phyloP scores from a whole-genome alignment of 1,284 basidiomycete genomes.

The Porodaedalea pini region DNA sequence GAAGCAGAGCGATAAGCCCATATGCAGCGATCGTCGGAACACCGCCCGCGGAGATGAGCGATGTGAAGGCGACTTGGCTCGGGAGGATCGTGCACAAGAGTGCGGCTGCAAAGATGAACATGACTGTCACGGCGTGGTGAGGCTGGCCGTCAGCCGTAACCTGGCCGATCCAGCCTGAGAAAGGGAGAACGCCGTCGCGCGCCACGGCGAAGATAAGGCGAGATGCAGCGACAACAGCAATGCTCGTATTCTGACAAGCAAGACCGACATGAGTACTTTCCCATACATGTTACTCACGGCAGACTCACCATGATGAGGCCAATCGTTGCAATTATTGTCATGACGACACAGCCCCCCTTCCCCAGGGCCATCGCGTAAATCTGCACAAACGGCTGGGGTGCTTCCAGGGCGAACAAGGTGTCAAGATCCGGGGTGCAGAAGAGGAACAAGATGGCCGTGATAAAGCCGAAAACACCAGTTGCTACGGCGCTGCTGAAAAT shows the following conservation, averaged over 20 bases:
- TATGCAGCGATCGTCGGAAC: constrained; percentile 83
- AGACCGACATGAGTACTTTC: neutral
- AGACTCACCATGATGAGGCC: constrained; percentile 70
- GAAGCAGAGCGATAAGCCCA: constrained; percentile 68
- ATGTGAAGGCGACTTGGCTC: constrained; percentile 83
- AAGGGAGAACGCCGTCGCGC: constrained; percentile 80
- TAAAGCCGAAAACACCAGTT: constrained; percentile 72
- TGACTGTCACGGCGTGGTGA: constrained; percentile 76
- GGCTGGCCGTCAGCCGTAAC: constrained; percentile 72
- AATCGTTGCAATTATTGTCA: constrained; percentile 76
- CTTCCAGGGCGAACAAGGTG: constrained; percentile 64
- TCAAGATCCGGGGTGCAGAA: constrained; percentile 82
- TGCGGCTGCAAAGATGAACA: constrained; percentile 67
- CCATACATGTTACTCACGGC: neutral
- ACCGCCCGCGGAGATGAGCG: constrained; percentile 76
- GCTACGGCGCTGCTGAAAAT: constrained; percentile 72
- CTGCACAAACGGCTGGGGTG: constrained; percentile 86
- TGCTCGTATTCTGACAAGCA: constrained; percentile 65
- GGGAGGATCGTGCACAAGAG: constrained; percentile 82
- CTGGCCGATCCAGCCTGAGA: constrained; percentile 74
- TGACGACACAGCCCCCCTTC: constrained; percentile 71
- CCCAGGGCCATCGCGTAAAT: constrained; percentile 80
- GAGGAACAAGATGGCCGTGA: constrained; percentile 74
- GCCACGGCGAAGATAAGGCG: constrained; percentile 84
- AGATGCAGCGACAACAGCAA: constrained; percentile 80